Evolutionary conservation across 768 basidiomycete species (phyloP).

Genomic region (Russula foetens): DNA sequence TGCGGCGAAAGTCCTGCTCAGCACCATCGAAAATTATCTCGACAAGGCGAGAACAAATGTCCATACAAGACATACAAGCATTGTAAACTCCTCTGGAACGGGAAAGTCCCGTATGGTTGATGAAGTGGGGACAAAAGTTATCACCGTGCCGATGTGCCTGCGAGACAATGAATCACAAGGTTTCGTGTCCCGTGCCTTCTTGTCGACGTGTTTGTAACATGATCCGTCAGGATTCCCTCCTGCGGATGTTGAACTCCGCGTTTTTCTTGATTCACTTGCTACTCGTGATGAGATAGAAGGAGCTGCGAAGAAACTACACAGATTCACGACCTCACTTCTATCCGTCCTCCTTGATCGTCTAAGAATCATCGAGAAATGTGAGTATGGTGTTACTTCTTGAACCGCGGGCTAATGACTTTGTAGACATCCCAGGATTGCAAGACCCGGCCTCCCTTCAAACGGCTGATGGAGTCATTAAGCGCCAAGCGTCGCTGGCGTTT

Average conservation of each 20-base stretch:
- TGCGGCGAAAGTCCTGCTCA: background rate
- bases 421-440: background rate
- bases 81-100: background rate
- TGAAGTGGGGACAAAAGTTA: background rate
- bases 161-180: background rate
- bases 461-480: background rate
- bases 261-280: background rate
- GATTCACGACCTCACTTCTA: background rate
- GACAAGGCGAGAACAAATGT: background rate
- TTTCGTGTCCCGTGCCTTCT: background rate
- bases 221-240: background rate
- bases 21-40: background rate
- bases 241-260: background rate
- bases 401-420: background rate
- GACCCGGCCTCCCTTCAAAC: background rate
- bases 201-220: background rate
- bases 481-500: background rate
- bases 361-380: background rate
- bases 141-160: background rate
- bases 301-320: background rate
- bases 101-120: background rate
- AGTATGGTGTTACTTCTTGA: too few species aligned
- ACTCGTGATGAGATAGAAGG: background rate
- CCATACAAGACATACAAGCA: background rate
- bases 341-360: background rate